Base-by-base conservation (phyloP, 164 flowering plant genomes). In the Vitis riparia region DNA sequence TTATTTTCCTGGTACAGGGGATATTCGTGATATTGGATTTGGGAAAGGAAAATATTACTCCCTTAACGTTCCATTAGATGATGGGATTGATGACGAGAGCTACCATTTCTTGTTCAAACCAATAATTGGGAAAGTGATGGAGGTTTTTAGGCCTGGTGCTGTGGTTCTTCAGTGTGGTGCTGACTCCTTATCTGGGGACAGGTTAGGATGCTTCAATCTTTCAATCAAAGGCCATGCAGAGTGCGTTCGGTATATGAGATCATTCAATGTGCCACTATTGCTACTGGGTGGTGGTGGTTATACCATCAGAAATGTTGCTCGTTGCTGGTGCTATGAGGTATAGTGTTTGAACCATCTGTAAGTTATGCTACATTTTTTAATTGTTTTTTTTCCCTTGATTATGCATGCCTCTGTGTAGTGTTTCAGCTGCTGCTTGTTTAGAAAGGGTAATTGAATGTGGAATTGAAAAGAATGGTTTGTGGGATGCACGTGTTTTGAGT, bases 241-340 rank as follows among this genome's bases (percentile, higher is more conserved):
- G 64, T 90, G 94, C 73, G 92, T 90, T n/a, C 83, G 64, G 71
- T 88, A 69, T 66, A 88, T 90, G 91, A 87, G 92, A 81, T 88
- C 92, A 11, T 90, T 88, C 69, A 90, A 90, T 77, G 94, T 90
- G 55, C 94, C 94, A 58, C 71, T 88, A 29, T 75, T 90, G 78
- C 78, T 90, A 50, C 69, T 90, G 23, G 94, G 92, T 55, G 92
- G 94, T 15, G 94, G 94, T 58, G 94, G 94, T 30, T 90, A 90
- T 65, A 90, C 94, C 10, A 90, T 90, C 32, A 78, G 94, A 37
- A 90, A 90, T 80, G 94, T 90, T 78, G 94, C 94, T 74, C 89
- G 94, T 9, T 88, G 92, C 73, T 90, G 94, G 94, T 88, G 92
- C 73, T 90, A 85, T 69, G 94, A 90, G 92, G 92, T 88, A 76